Base-by-base conservation (phyloP, 2,329 filamentous ascomycete genomes). In the Aureobasidium subglaciale region DNA sequence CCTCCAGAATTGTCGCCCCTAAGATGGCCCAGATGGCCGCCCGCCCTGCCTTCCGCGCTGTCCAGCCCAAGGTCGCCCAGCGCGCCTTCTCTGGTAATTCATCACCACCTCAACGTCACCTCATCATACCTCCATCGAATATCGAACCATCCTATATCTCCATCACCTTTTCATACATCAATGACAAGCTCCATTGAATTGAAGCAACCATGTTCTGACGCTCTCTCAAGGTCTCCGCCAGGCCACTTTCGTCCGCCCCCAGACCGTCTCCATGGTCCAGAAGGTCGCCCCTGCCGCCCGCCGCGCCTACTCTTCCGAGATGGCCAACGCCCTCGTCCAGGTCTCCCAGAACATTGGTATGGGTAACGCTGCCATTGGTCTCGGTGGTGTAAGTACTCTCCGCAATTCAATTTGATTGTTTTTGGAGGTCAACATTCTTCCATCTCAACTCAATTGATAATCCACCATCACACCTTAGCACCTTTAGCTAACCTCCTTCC, bases 331-430 rank as follows among this genome's bases (percentile, higher is more conserved):
- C 76, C 86, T 91, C 80, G 87, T 91, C 74, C 86, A 90, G 82
- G 87, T 89, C 78, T 90, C 87, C 77, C 87, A 90, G 84, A 90
- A 90, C 85, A 75, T 90, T 71, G 87, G 87, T 83, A 90, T 90
- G 87, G 87, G 87, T 77, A 80, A 85, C 68, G 89, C 89, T 71
- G 89, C 89, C 80, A 90, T 95, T 73, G 89, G 89, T 87, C 87
- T 95, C 71, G 67, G 66, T 63, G 67, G 66, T 63, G 63, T 46
- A 57, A 59, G 42, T 88, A 87, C 25, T 13, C 11, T n/a, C 35
- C 20, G 15, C 22, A 37, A 15, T 25, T 29, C 32, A 11, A 22
- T 25, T 22, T 22, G 42, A 9, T 25, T 16, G 30, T 25, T 24
- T n/a, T 30, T 46, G 42, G 29, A 29, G 5, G 18, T 29, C 29